These are phyloP conservation scores for Solanum hybrid DNA, from an alignment of 305 asterid species.

Conservation along the genomic window DNA sequence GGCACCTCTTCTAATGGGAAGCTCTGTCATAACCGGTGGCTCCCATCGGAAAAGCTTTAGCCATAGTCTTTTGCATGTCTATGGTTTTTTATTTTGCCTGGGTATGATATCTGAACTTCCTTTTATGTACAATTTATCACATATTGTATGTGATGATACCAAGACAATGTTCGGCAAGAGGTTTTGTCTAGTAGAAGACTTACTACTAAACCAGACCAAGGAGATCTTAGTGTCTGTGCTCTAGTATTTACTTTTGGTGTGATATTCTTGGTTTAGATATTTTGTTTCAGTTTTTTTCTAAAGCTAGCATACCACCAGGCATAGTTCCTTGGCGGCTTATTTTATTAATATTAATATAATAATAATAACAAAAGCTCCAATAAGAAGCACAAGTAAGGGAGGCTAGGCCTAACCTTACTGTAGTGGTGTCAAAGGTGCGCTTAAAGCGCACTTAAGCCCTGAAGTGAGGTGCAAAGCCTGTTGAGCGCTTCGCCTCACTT, in stretches of 20 bases:
- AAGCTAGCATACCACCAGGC: background rate
- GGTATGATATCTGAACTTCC: background rate
- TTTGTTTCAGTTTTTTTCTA: background rate
- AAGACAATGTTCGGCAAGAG: background rate
- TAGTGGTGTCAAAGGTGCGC: background rate
- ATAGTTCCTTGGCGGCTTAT: background rate
- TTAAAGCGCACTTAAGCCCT: too few relatives aligned
- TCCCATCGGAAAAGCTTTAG: background rate
- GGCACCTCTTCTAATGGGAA: background rate
- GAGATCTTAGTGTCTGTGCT: background rate
- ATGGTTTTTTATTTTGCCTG: background rate
- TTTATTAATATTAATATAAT: background rate
- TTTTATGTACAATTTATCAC: background rate
- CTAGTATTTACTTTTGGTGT: background rate
- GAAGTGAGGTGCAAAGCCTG: background rate
- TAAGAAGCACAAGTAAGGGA: background rate
- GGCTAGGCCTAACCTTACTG: background rate
- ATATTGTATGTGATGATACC: background rate
- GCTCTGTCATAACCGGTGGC: background rate
- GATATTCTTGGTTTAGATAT: background rate
- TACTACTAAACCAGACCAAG: background rate
- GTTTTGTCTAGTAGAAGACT: background rate
- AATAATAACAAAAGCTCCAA: background rate
- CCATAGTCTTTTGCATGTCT: background rate
- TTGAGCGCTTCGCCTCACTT: background rate